Conservation (phyloP, 441 rosid species). For the California macrophylla region DNA sequence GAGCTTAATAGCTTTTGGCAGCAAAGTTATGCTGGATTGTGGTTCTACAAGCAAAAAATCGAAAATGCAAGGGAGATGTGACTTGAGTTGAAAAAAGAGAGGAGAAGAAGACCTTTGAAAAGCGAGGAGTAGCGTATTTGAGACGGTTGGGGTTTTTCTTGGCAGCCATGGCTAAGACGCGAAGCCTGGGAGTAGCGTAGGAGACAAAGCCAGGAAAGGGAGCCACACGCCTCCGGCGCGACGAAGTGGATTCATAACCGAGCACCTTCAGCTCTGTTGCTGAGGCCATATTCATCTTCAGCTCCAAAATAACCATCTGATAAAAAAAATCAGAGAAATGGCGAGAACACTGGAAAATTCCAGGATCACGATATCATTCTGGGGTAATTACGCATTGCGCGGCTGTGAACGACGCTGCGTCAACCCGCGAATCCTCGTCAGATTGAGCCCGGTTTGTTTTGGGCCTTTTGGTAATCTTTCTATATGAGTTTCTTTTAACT, state of each 20-base stretch:
- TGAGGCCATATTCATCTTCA: slow-evolving; percentile 26
- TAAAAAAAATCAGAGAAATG: background rate
- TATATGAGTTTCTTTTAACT: no score
- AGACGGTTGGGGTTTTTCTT: slow-evolving; percentile 90
- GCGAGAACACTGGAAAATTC: background rate
- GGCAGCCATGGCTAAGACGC: slow-evolving; percentile 40
- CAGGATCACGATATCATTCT: background rate
- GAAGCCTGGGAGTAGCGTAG: slow-evolving; percentile 23
- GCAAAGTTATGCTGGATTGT: background rate
- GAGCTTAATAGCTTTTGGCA: background rate
- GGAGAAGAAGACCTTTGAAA: slow-evolving; percentile 40
- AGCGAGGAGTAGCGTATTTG: slow-evolving; percentile 72
- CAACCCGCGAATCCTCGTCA: background rate
- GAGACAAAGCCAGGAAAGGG: slow-evolving; percentile 23
- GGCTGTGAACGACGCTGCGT: background rate
- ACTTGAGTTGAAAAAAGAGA: background rate
- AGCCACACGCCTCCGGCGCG: slow-evolving; percentile 13
- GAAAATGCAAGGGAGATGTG: background rate
- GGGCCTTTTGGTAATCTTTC: background rate
- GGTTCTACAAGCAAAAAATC: background rate
- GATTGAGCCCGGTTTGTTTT: background rate
- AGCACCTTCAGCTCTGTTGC: slow-evolving; percentile 11
- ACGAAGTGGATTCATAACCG: slow-evolving; percentile 17
- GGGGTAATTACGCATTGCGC: background rate
- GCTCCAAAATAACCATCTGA: background rate